Evolutionary conservation across 164 flowering plant genomes (phyloP).

Genomic region (Chimonanthus praecox): DNA sequence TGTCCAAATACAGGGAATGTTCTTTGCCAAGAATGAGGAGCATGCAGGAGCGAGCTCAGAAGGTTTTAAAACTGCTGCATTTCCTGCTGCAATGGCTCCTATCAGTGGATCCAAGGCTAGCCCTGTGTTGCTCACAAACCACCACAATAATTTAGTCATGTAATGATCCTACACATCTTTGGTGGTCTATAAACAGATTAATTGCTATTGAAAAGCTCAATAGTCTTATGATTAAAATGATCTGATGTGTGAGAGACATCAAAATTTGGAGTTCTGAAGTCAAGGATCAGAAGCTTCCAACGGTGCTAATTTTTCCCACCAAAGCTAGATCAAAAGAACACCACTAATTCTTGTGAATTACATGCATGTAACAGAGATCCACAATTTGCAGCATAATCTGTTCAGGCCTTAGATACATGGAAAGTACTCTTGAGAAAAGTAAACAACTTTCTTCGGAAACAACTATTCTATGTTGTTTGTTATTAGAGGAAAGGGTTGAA

Average conservation of each 20-base stretch:
- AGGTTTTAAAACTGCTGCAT: slow-evolving; percentile 68
- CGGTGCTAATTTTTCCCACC: too few relatives aligned
- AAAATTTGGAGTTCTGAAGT: too few relatives aligned
- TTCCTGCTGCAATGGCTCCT: slow-evolving; percentile 94
- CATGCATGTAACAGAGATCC: too few relatives aligned
- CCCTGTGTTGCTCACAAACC: slow-evolving; percentile 25
- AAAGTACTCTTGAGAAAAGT: too few relatives aligned
- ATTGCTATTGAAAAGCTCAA: not conserved
- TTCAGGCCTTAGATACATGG: too few relatives aligned
- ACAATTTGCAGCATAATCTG: too few relatives aligned
- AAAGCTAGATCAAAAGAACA: too few relatives aligned
- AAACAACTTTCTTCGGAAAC: too few relatives aligned
- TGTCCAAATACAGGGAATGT: slow-evolving; percentile 63
- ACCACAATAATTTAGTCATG: not conserved
- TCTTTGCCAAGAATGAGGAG: slow-evolving; percentile 52
- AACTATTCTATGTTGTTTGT: too few relatives aligned
- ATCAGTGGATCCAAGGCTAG: slow-evolving; percentile 73
- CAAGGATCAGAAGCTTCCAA: too few relatives aligned
- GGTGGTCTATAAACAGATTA: not conserved
- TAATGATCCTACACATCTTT: not conserved
- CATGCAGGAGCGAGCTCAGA: slow-evolving; percentile 70
- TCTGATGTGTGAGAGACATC: not conserved
- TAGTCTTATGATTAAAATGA: not conserved
- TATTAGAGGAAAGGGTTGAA: too few relatives aligned
- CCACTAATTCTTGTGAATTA: too few relatives aligned